phyloP scores from a whole-genome alignment of 257 asterid species.

The Fraxinus cuspidata region DNA sequence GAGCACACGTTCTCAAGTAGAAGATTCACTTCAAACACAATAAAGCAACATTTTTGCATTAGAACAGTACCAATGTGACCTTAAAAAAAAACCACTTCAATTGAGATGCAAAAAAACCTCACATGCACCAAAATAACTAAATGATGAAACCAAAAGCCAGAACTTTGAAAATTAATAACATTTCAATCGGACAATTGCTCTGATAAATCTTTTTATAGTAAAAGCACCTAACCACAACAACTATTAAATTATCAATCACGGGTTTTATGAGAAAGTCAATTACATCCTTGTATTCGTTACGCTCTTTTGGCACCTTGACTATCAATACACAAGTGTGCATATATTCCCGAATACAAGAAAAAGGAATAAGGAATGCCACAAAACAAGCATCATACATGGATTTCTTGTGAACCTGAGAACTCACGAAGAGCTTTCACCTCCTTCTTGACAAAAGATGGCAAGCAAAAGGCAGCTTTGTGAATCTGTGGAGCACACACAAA shows the following conservation, averaged over 20 bases:
- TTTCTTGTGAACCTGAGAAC: slow-evolving; percentile 11
- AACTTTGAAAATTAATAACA: background rate
- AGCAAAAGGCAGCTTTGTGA: slow-evolving; percentile 84
- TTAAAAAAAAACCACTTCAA: background rate
- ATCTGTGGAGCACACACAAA: slow-evolving; percentile 50
- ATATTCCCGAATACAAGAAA: background rate
- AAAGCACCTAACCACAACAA: background rate
- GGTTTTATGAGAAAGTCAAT: background rate
- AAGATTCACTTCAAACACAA: too few species aligned
- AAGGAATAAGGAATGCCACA: background rate
- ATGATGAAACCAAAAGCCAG: background rate
- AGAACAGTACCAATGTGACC: background rate
- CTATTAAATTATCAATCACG: background rate
- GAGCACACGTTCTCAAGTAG: too few species aligned
- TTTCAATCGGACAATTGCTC: background rate
- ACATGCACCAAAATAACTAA: background rate
- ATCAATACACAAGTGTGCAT: background rate
- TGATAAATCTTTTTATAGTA: background rate
- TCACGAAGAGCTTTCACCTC: slow-evolving; percentile 75
- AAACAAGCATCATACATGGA: background rate
- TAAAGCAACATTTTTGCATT: too few species aligned
- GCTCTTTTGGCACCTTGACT: background rate
- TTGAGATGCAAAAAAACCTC: background rate
- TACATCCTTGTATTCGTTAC: background rate
- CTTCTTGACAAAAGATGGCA: slow-evolving; percentile 82